phyloP scores from a whole-genome alignment of 148 eudicot species.

The Vaccinium macrocarpon region DNA sequence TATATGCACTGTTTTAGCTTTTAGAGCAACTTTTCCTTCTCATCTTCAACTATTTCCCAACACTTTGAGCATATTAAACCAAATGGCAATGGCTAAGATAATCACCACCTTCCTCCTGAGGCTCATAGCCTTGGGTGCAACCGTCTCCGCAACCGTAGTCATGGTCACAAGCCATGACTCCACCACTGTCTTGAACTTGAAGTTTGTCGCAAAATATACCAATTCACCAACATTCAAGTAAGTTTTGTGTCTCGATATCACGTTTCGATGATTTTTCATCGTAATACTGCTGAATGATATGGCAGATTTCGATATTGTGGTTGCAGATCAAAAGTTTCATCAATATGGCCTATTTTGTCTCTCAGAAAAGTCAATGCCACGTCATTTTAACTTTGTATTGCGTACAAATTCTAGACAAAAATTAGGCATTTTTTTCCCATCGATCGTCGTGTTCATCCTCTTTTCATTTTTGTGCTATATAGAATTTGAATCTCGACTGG shows the following conservation, averaged over 20 bases:
- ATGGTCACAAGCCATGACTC: conserved; percentile 78
- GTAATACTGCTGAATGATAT: background rate
- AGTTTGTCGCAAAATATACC: conserved; percentile 66
- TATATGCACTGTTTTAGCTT: conserved; percentile 13
- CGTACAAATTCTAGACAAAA: background rate
- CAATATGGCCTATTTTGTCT: background rate
- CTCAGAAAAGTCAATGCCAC: background rate
- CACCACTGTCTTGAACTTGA: conserved; percentile 48
- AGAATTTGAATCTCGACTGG: background rate
- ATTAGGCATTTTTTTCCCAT: background rate
- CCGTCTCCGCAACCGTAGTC: conserved; percentile 50
- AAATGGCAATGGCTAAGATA: conserved; percentile 45
- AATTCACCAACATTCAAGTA: conserved; percentile 77
- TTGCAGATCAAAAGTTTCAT: background rate
- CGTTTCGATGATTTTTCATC: background rate
- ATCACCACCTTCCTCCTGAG: conserved; percentile 55
- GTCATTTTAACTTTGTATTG: background rate
- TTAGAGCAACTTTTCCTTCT: background rate
- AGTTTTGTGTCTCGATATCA: conserved; percentile 10
- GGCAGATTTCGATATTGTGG: background rate
- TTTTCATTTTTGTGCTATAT: background rate
- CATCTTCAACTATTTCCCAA: background rate
- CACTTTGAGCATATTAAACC: background rate
- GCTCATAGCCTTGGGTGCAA: conserved; percentile 55
- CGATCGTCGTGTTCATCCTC: background rate